These are phyloP conservation scores for Penicillium sp. DNA, from an alignment of 2,329 filamentous ascomycete genomes.

Conservation along the genomic window DNA sequence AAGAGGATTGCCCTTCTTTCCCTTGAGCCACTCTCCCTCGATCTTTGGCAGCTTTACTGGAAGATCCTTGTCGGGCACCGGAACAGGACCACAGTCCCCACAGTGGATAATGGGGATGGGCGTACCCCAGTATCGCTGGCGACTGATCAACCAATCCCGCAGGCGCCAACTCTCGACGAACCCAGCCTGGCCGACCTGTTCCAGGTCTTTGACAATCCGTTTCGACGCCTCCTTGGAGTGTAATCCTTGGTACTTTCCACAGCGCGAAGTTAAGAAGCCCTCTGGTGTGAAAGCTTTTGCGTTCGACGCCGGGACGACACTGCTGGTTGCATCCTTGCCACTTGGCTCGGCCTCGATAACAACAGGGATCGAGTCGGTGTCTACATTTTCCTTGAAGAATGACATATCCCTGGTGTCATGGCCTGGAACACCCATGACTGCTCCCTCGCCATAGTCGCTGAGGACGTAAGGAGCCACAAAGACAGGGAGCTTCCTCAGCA, in stretches of 20 bases:
- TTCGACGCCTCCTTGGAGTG: slow-evolving; percentile 61
- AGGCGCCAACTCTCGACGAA: slow-evolving; percentile 73
- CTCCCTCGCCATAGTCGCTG: slow-evolving; percentile 80
- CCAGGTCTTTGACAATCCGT: slow-evolving; percentile 55
- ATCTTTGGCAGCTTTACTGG: slow-evolving; percentile 73
- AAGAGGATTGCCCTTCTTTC: slow-evolving; percentile 72
- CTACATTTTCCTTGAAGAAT: slow-evolving; percentile 73
- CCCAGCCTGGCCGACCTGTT: slow-evolving; percentile 57
- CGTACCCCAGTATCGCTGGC: slow-evolving; percentile 89
- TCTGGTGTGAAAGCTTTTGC: slow-evolving; percentile 59
- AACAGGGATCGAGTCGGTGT: slow-evolving; percentile 58
- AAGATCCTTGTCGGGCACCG: slow-evolving; percentile 72
- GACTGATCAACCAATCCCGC: slow-evolving; percentile 84
- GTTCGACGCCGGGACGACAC: slow-evolving; percentile 39
- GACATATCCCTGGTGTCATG: slow-evolving; percentile 75
- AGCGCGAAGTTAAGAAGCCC: slow-evolving; percentile 66
- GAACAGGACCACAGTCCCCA: slow-evolving; percentile 69
- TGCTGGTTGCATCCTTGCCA: slow-evolving; percentile 6
- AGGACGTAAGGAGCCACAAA: slow-evolving; percentile 84
- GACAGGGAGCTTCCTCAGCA: slow-evolving; percentile 60
- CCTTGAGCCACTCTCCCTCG: slow-evolving; percentile 64
- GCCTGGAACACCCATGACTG: slow-evolving; percentile 87
- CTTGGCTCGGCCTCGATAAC: slow-evolving; percentile 56
- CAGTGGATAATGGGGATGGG: slow-evolving; percentile 90
- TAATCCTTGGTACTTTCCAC: slow-evolving; percentile 63